Conservation (phyloP, 2,329 filamentous ascomycete species). For the Magnaporthiopsis rhizophila region DNA sequence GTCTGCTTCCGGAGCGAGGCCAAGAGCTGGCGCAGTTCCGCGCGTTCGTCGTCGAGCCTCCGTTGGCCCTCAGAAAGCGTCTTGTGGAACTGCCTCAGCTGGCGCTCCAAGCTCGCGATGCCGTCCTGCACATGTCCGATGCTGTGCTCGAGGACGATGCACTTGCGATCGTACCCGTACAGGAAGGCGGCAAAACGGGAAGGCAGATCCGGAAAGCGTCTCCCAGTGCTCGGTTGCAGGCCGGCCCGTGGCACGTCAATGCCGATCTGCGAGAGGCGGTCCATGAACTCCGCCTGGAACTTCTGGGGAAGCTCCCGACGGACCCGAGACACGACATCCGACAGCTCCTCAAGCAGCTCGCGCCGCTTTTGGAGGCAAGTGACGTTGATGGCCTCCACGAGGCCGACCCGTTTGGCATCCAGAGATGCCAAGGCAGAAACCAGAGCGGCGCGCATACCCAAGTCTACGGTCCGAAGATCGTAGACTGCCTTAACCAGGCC, state of each 20-base stretch:
- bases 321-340: not conserved
- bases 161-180: not conserved
- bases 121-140: not conserved
- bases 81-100: not conserved
- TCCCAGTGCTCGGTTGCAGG: not conserved
- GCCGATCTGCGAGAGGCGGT: not conserved
- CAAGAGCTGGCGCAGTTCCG: not conserved
- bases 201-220: not conserved
- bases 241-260: not conserved
- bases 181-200: not conserved
- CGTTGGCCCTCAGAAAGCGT: not conserved
- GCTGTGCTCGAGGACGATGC: not conserved
- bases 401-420: not conserved
- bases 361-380: not conserved
- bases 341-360: not conserved
- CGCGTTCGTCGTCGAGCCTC: not conserved
- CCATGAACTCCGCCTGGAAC: not conserved
- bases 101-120: not conserved
- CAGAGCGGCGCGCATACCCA: not conserved
- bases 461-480: not conserved
- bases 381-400: not conserved
- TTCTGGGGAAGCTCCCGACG: not conserved
- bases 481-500: not conserved
- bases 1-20: not conserved
- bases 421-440: not conserved